Evolutionary conservation across 2,329 filamentous ascomycete genomes (phyloP).

Genomic region (Pseudocercospora cruenta): DNA sequence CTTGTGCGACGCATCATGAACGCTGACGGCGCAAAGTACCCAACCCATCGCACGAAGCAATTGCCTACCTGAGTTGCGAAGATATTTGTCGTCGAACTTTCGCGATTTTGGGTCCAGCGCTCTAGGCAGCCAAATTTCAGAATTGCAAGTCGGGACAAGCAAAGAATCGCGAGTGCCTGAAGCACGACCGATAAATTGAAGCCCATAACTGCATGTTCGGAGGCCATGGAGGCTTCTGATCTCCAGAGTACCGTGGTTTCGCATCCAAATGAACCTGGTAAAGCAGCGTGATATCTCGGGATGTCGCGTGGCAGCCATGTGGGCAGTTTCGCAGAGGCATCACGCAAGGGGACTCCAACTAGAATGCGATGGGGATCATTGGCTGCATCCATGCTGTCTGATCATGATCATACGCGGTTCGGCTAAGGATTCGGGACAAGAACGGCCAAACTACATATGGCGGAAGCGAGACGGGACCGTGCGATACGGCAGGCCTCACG

Average conservation of each 20-base stretch:
- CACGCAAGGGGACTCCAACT: background rate
- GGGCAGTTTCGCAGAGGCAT: background rate
- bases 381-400: background rate
- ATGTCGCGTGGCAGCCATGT: conserved; percentile 25
- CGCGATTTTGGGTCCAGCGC: background rate
- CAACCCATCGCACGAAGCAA: background rate
- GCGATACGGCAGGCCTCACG: background rate
- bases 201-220: background rate
- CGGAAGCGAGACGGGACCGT: background rate
- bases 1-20: background rate
- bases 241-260: conserved; percentile 19
- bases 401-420: background rate
- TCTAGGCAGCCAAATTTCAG: background rate
- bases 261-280: conserved; percentile 11
- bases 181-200: background rate
- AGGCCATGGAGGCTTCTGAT: conserved; percentile 11
- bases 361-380: background rate
- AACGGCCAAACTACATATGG: background rate
- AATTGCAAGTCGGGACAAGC: background rate
- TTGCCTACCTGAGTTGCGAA: background rate
- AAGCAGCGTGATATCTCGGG: conserved; percentile 16
- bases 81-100: background rate
- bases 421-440: background rate
- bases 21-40: background rate
- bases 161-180: background rate